Percentiles rank a stretch among this genome's conserved stretches.
These are phyloP conservation scores for Xylaria scruposa DNA, from an alignment of 495 filamentous ascomycete genomes.

Conservation along the genomic window DNA sequence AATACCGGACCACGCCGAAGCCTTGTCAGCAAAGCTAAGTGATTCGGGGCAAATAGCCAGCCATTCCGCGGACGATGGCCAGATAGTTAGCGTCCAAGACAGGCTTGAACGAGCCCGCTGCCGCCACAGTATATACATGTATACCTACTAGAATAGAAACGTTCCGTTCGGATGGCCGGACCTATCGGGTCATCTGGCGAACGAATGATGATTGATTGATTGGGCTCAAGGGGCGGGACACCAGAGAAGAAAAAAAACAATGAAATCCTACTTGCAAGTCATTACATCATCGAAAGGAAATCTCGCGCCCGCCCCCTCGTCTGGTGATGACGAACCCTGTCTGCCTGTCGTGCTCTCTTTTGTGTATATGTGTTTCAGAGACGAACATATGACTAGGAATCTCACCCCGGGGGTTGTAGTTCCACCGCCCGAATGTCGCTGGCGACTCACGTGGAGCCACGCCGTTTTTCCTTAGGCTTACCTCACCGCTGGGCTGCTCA, in stretches of 20 bases:
- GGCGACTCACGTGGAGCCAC: constrained; percentile 15
- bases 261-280: too few relatives aligned
- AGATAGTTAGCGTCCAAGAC: too few relatives aligned
- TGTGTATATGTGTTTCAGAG: neutral
- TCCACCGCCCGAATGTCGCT: neutral
- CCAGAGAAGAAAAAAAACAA: neutral
- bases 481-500: neutral
- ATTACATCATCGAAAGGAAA: neutral
- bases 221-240: too few relatives aligned
- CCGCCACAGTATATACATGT: too few relatives aligned
- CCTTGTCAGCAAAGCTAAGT: constrained; percentile 1
- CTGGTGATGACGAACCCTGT: neutral
- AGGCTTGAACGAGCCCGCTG: too few relatives aligned
- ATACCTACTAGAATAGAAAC: too few relatives aligned
- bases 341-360: neutral
- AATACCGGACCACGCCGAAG: neutral
- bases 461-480: neutral
- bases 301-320: too few relatives aligned
- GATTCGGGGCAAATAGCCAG: neutral
- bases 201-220: neutral
- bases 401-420: neutral
- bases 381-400: constrained; percentile 7
- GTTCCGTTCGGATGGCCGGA: neutral
- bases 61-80: neutral
- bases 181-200: constrained; percentile 15